These are phyloP conservation scores for Vanrija sp. DNA, from an alignment of 1,284 basidiomycete genomes.

Conservation along the genomic window DNA sequence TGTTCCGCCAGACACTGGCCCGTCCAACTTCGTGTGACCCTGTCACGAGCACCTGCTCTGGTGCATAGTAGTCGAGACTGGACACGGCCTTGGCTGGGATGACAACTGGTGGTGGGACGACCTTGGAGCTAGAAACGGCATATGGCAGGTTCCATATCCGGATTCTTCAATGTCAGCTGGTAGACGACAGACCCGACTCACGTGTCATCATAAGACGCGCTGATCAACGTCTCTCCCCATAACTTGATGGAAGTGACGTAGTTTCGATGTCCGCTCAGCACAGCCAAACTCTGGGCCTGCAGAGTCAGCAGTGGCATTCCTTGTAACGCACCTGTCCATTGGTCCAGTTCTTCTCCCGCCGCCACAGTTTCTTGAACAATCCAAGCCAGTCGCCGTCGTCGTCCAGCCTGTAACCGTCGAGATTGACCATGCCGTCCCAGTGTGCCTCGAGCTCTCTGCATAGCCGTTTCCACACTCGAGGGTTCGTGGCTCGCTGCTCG, in stretches of 20 bases:
- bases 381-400: slow-evolving; percentile 70
- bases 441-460: slow-evolving; percentile 30
- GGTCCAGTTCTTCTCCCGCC: slow-evolving; percentile 79
- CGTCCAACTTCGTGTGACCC: slow-evolving; percentile 89
- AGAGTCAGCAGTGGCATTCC: not conserved
- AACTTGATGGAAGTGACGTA: slow-evolving; percentile 81
- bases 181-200: slow-evolving; percentile 7
- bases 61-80: slow-evolving; percentile 79
- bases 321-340: slow-evolving; percentile 17
- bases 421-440: slow-evolving; percentile 21
- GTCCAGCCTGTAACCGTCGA: slow-evolving; percentile 46
- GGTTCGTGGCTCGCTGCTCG: slow-evolving; percentile 63
- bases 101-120: slow-evolving; percentile 17
- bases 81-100: slow-evolving; percentile 71
- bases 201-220: slow-evolving; percentile 79
- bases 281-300: slow-evolving; percentile 68
- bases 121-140: slow-evolving; percentile 46
- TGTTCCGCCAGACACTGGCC: slow-evolving; percentile 69
- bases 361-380: slow-evolving; percentile 75
- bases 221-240: slow-evolving; percentile 65
- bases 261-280: slow-evolving; percentile 77
- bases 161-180: slow-evolving; percentile 54
- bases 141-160: slow-evolving; percentile 81
- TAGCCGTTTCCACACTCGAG: slow-evolving; percentile 63
- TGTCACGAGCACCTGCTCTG: slow-evolving; percentile 83